A percentile compares a stretch with the other conserved stretches of the same genome.
Evolutionary conservation across 1,284 basidiomycete species (phyloP).

Genomic region (Golubevia sp.): DNA sequence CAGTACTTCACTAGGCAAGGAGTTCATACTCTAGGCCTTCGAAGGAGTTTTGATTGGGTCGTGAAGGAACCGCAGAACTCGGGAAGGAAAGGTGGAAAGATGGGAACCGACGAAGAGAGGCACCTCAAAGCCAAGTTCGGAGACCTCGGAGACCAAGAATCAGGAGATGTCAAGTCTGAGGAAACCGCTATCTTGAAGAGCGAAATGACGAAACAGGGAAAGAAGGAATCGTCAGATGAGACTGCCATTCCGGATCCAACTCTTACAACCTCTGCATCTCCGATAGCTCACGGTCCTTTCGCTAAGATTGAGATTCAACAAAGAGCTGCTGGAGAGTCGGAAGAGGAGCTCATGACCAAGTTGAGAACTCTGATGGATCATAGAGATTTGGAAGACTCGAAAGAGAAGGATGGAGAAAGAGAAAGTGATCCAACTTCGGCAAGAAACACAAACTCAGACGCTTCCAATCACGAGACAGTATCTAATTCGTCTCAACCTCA

Average conservation of each 20-base stretch:
- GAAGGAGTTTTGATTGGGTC: conserved; percentile 75
- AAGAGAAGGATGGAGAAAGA: background rate
- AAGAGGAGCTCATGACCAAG: conserved; percentile 27
- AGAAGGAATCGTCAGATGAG: too few relatives aligned
- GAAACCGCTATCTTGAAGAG: conserved; percentile 11
- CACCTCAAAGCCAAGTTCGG: conserved; percentile 36
- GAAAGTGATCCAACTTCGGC: background rate
- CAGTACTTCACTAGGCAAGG: conserved; percentile 85
- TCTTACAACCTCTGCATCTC: background rate
- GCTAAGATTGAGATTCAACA: conserved; percentile 4
- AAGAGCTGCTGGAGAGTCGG: conserved; percentile 24
- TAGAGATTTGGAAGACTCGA: conserved; percentile 1
- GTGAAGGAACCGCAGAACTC: conserved; percentile 14
- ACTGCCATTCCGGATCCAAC: too few relatives aligned
- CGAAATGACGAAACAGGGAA: conserved; percentile 10
- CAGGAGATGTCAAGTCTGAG: background rate
- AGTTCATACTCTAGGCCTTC: conserved; percentile 76
- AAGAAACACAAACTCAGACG: conserved; percentile 1
- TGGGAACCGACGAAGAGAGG: conserved; percentile 10
- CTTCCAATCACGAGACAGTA: background rate
- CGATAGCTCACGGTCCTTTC: conserved; percentile 14
- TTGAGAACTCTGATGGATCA: conserved; percentile 26
- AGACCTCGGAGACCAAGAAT: conserved; percentile 29
- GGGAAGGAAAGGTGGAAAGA: background rate
- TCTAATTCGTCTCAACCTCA: background rate